Percentiles rank a stretch among this genome's conserved stretches.
phyloP scores from a whole-genome alignment of 352 stramenopile species.

The Halophytophthora batemanensis region DNA sequence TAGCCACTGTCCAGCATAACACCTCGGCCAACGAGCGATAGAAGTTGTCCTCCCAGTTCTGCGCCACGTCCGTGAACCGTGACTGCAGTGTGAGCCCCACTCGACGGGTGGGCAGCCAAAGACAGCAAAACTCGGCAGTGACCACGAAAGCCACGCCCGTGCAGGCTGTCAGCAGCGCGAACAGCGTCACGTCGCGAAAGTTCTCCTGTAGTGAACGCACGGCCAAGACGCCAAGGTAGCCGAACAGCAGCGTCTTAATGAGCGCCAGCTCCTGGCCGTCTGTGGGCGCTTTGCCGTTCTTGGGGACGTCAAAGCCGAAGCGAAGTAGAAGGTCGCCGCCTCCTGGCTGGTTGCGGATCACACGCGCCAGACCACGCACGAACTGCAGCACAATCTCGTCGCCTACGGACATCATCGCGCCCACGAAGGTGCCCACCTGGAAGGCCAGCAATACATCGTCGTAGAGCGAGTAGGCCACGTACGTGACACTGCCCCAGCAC shows the following conservation, averaged over 20 bases:
- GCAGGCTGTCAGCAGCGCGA: slow-evolving; percentile 59
- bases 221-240: slow-evolving; percentile 62
- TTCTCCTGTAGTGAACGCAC: slow-evolving; percentile 63
- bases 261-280: slow-evolving; percentile 64
- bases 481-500: slow-evolving; percentile 71
- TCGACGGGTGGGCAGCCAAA: slow-evolving; percentile 73
- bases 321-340: slow-evolving; percentile 51
- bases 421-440: slow-evolving; percentile 71
- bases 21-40: slow-evolving; percentile 60
- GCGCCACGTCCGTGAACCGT: slow-evolving; percentile 52
- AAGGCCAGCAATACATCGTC: slow-evolving; percentile 55
- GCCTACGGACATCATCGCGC: slow-evolving; percentile 77
- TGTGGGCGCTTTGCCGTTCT: slow-evolving; percentile 62
- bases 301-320: slow-evolving; percentile 70
- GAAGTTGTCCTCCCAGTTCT: slow-evolving; percentile 61
- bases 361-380: slow-evolving; percentile 49
- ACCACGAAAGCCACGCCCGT: slow-evolving; percentile 71
- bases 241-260: slow-evolving; percentile 81
- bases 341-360: slow-evolving; percentile 70
- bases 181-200: slow-evolving; percentile 71
- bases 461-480: slow-evolving; percentile 57
- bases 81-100: slow-evolving; percentile 73
- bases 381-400: slow-evolving; percentile 76
- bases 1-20: slow-evolving; percentile 54
- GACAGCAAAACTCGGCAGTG: slow-evolving; percentile 73